phyloP scores from a whole-genome alignment of 2,329 filamentous ascomycete species.

The Plenodomus biglobosus region DNA sequence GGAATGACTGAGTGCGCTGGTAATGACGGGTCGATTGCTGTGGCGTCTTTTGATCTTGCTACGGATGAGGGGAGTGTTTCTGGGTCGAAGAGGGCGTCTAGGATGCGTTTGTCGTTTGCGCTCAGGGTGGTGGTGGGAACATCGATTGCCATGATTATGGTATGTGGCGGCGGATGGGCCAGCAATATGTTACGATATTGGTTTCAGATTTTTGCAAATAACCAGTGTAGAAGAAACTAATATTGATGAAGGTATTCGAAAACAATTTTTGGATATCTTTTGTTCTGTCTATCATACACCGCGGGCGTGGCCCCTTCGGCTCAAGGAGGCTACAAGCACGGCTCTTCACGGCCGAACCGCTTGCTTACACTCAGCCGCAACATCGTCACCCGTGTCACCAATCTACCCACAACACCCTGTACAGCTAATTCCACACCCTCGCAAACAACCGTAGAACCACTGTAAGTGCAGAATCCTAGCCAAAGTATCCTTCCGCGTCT shows the following conservation, averaged over 20 bases:
- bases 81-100: conserved; percentile 46
- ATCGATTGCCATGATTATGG: conserved; percentile 20
- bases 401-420: not conserved
- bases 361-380: not conserved
- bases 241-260: too few relatives aligned
- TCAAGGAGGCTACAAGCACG: conserved; percentile 4
- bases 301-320: conserved; percentile 1
- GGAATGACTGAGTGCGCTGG: conserved; percentile 48
- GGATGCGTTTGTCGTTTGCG: conserved; percentile 41
- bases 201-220: too few relatives aligned
- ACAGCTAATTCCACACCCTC: not conserved
- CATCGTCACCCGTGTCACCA: not conserved
- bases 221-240: too few relatives aligned
- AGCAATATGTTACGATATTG: too few relatives aligned
- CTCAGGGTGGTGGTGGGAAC: conserved; percentile 46
- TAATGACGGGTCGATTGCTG: conserved; percentile 49
- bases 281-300: not conserved
- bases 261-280: not conserved
- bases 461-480: not conserved
- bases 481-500: not conserved
- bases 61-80: conserved; percentile 50
- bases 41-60: conserved; percentile 49
- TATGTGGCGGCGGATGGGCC: too few relatives aligned
- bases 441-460: not conserved
- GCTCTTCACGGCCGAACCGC: conserved; percentile 6